Conservation (phyloP, 148 eudicot genomes). For the Arctostaphylos glauca region DNA sequence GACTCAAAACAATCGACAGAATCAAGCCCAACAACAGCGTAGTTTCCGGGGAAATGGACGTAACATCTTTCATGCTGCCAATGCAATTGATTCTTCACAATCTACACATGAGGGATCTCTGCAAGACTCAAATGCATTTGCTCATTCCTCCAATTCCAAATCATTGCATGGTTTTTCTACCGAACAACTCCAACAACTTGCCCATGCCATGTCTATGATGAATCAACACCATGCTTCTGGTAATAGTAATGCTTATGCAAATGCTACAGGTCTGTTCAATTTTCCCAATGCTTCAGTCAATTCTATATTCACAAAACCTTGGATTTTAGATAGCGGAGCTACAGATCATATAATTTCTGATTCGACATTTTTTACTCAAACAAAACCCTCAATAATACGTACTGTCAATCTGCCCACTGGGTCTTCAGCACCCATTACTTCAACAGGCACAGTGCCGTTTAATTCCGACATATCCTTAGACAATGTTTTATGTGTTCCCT, state of each 20-base stretch:
- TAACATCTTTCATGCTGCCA: background rate
- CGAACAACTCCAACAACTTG: background rate
- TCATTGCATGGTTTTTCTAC: background rate
- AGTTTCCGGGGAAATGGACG: background rate
- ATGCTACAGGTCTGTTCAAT: slow-evolving; percentile 8
- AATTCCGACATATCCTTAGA: background rate
- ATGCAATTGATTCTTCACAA: slow-evolving; percentile 2
- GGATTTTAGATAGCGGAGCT: slow-evolving; percentile 19
- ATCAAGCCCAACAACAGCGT: slow-evolving; percentile 3
- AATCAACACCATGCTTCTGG: background rate
- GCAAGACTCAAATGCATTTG: background rate
- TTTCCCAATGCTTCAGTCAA: slow-evolving; percentile 3
- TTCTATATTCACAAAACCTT: slow-evolving; percentile 15
- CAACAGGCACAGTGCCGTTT: background rate
- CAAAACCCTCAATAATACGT: background rate
- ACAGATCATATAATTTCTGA: slow-evolving; percentile 18
- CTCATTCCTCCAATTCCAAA: too few relatives aligned
- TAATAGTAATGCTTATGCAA: slow-evolving; percentile 15
- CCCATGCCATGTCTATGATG: slow-evolving; percentile 12
- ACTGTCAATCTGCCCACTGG: background rate
- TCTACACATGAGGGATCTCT: background rate
- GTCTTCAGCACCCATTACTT: background rate
- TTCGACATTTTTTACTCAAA: slow-evolving; percentile 12
- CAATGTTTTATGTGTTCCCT: slow-evolving; percentile 10
- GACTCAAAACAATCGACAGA: background rate